These are phyloP conservation scores for Platanthera zijinensis DNA, from an alignment of 106 monocot genomes.

Conservation along the genomic window DNA sequence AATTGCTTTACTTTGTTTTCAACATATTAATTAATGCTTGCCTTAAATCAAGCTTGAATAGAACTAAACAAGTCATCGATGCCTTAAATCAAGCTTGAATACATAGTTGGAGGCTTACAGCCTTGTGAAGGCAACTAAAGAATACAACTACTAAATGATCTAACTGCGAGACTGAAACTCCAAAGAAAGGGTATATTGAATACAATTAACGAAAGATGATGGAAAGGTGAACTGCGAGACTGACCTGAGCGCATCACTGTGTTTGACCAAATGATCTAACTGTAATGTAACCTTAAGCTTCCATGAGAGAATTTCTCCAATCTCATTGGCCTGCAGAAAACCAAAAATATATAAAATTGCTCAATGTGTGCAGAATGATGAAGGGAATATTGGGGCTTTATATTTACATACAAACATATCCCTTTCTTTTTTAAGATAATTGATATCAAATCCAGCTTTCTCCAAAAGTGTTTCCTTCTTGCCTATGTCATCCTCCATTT, in stretches of 20 bases:
- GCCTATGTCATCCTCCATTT: constrained; percentile 67
- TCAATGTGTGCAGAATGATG: neutral
- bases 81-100: too few relatives aligned
- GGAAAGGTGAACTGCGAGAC: constrained; percentile 3
- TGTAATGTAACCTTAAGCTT: constrained; percentile 37
- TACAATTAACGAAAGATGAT: neutral
- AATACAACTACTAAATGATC: too few relatives aligned
- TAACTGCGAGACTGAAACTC: too few relatives aligned
- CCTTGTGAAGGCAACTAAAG: too few relatives aligned
- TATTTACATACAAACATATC: constrained; percentile 44
- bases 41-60: too few relatives aligned
- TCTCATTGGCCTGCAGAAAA: constrained; percentile 41
- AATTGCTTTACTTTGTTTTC: too few relatives aligned
- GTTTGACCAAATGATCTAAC: constrained; percentile 40
- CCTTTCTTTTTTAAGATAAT: constrained; percentile 39
- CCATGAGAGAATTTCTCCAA: constrained; percentile 56
- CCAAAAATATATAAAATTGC: neutral
- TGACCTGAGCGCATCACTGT: constrained; percentile 64
- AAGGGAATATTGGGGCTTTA: neutral
- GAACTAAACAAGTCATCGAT: too few relatives aligned
- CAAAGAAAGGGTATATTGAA: too few relatives aligned
- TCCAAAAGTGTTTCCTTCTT: constrained; percentile 37
- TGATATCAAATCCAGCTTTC: constrained; percentile 40
- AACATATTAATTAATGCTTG: too few relatives aligned
- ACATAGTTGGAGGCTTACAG: too few relatives aligned